Conservation (phyloP, 2,329 filamentous ascomycete species). For the Trichophyton schoenleinii region DNA sequence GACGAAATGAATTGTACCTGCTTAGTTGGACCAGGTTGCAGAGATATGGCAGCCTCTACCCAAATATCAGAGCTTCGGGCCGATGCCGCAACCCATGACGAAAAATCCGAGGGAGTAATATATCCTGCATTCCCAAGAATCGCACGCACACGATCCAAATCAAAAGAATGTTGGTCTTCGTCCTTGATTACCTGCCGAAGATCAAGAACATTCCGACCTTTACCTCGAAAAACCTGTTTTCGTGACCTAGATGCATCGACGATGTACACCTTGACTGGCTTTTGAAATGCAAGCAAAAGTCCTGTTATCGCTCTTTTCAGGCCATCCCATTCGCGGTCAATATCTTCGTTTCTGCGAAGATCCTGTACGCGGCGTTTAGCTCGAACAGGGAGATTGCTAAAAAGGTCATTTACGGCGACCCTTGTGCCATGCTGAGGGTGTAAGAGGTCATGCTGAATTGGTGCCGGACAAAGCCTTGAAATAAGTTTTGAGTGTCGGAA, state of each 20-base stretch:
- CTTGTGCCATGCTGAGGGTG: slow-evolving; percentile 56
- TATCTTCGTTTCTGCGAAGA: slow-evolving; percentile 39
- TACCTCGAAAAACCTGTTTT: slow-evolving; percentile 23
- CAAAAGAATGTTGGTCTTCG: slow-evolving; percentile 12
- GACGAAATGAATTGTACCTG: slow-evolving; percentile 70
- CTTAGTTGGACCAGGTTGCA: slow-evolving; percentile 57
- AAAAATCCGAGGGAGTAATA: slow-evolving; percentile 39
- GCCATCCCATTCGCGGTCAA: slow-evolving; percentile 52
- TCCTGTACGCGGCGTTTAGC: slow-evolving; percentile 61
- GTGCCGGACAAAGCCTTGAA: slow-evolving; percentile 50
- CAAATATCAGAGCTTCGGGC: slow-evolving; percentile 51
- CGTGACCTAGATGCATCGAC: slow-evolving; percentile 38
- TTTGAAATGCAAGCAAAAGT: slow-evolving; percentile 58
- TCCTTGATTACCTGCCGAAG: neutral
- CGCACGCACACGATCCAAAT: slow-evolving; percentile 30
- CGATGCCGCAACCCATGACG: slow-evolving; percentile 57
- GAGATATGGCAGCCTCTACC: slow-evolving; percentile 59
- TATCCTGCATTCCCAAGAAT: slow-evolving; percentile 56
- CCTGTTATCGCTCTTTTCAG: slow-evolving; percentile 49
- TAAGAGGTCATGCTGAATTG: slow-evolving; percentile 44
- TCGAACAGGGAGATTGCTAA: slow-evolving; percentile 81
- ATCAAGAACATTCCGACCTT: neutral
- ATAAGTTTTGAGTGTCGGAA: slow-evolving; percentile 59
- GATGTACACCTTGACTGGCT: slow-evolving; percentile 44
- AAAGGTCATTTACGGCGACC: slow-evolving; percentile 65